Evolutionary conservation across 2,329 filamentous ascomycete species (phyloP), one percentile per base, ranked within the genome.

Genomic region (Chaetomium olivaceum): DNA sequence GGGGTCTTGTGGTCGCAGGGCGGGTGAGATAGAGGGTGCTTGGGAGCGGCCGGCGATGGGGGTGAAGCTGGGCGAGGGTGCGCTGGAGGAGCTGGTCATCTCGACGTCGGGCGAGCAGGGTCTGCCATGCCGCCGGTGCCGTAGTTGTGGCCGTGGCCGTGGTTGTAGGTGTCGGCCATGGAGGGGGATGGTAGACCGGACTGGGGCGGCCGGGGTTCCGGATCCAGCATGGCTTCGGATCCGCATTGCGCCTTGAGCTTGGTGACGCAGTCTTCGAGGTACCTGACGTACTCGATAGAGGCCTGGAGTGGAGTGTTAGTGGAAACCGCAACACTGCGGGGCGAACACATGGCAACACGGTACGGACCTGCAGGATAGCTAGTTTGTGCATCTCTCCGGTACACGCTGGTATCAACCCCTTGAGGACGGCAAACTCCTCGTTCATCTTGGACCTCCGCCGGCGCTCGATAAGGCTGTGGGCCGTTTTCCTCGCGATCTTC

Each of bases 361-460:
- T 29, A 77, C 84, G 69, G 77, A 96, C 93, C 87, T 97, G 93
- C 59, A 98, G 80, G 71, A 98, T 97, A 19, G 93, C 93, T 64
- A 98, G 81, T 79, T 99, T 99, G 78, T 98, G 95, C 95, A 98
- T 98, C 74, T 98, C 94, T 7, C 93, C 93, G n/a, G 86, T 88
- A 77, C 95, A 98, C 2, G 95, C 94, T 0, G 95, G 95, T 64
- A 98, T 96, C 91, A 99, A 93, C 73, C 90, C 87, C 79, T 98
- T 98, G 70, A 98, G 80, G 19, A 96, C 90, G 1, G 88, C 91
- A 80, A 98, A 98, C 79, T 98, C 95, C 76, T 98, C 94, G 72
- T 99, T 98, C 94, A 98, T 99, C 82, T 98, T 99, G 14, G 92
- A 96, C 68, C 95, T 84, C 72, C 95, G 82, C 65, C 94, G 82